Conservation (phyloP, 2,329 filamentous ascomycete genomes). For the Fusarium nanum region DNA sequence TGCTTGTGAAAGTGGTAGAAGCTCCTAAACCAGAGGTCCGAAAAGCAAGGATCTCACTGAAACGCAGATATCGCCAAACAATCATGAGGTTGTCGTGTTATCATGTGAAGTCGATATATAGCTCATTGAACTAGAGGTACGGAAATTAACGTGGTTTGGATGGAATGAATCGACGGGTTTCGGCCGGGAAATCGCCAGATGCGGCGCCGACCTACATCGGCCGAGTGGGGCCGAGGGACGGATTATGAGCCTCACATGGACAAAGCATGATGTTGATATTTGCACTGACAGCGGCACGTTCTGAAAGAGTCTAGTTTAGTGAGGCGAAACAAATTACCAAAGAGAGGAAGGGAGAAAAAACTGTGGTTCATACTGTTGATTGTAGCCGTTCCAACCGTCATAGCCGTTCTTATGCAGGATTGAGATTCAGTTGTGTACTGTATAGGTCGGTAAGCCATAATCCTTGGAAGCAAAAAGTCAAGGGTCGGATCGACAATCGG, state of each 20-base stretch:
- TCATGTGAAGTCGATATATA: conserved; percentile 1
- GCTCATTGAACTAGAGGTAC: background rate
- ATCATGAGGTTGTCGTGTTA: background rate
- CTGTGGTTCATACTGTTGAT: background rate
- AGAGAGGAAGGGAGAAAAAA: background rate
- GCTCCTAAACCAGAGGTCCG: background rate
- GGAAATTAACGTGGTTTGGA: conserved; percentile 1
- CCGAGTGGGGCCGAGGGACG: conserved; percentile 22
- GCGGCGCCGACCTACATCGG: conserved; percentile 16
- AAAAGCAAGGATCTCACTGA: background rate
- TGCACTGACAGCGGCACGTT: background rate
- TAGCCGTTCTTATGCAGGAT: background rate
- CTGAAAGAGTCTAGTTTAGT: conserved; percentile 26
- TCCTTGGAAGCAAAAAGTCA: background rate
- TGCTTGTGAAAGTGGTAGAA: conserved; percentile 11
- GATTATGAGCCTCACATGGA: conserved; percentile 14
- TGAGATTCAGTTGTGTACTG: background rate
- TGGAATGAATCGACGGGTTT: background rate
- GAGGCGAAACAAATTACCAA: conserved; percentile 10
- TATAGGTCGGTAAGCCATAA: background rate
- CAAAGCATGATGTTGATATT: background rate
- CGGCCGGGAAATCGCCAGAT: background rate
- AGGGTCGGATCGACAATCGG: background rate
- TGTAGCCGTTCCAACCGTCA: background rate
- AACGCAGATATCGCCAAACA: background rate